Evolutionary conservation across 2,329 filamentous ascomycete genomes (phyloP), one percentile per base, ranked within the genome.

Genomic region (Pseudogymnoascus sp.): DNA sequence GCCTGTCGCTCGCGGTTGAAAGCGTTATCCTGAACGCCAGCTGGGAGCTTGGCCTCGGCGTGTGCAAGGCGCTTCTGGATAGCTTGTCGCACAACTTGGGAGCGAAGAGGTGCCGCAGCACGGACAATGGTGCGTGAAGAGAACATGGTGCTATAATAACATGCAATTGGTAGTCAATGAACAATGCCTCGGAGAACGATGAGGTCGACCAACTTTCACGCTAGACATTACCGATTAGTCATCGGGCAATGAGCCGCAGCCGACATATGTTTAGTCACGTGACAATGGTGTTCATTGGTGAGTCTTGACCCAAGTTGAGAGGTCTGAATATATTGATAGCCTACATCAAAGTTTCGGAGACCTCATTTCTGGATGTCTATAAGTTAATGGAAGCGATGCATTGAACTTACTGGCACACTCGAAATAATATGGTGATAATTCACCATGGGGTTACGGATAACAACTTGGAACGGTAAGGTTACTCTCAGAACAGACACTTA

Each of bases 1-100:
- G 89, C 89, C 75, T 86, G 81, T 75, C 94, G 86, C 84, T 99
- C 94, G 72, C 88, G 87, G 81, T 95, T 87, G 84, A 97, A 99
- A 72, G 86, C 86, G 79, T 96, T 97, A 80, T 96, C 89, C 75
- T 81, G 70, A 89, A 80, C 70, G 76, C 77, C 70, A 81, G 79
- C 67, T 75, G 72, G 57, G 57, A 58, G 57, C 57, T 58, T 58
- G 33, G 57, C 25, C 66, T 78, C 75, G 70, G 82, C 80, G 79
- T 83, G 86, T 74, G 86, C 87, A 71, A 90, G 82, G 70, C 87
- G 87, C 76, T 89, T 86, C 81, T 90, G 88, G 69, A 83, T 69
- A 65, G 78, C 75, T 59, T 77, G 77, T 72, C 84, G 84, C 71
- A 79, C 74, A 70, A 79, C 77, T 65, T 80, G 76, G 50, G 72